Base-by-base conservation (phyloP, 2,329 filamentous ascomycete species). In the Sporothrix euskadiensis region DNA sequence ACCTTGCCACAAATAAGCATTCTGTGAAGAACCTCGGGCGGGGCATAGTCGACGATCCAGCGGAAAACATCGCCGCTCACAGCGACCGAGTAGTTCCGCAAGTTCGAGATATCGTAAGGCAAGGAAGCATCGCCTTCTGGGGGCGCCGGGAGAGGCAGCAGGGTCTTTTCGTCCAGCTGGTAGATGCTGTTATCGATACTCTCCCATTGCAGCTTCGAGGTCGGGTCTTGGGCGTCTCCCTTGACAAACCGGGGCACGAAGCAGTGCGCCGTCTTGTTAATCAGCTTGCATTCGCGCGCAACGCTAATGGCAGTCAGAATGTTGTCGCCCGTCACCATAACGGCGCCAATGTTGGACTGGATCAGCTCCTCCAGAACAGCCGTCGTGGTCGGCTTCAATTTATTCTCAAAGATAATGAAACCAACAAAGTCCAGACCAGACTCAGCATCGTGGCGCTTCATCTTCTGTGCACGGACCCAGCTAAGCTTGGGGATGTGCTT, bases 371-470 rank as follows among this genome's bases (percentile, higher is more conserved):
- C 88, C 35, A 99, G 89, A 47, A 98, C 92, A 1, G 87, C 88
- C 1, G 92, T 88, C 0, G 95, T 98, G 26, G 89, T 94, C 1
- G 93, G 91, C 81, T 99, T 99, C 75, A 99, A 84, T 83, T 99
- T 99, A 83, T 99, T 99, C 83, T 99, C 96, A 78, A 99, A 99
- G 71, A 99, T 91, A 79, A 99, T 98, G 83, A 99, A 99, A 5
- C 96, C 96, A 49, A 94, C 88, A 79, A 99, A 98, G 63, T 95
- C 90, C 12, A 99, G 87, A 44, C 90, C 86, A 3, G 89, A 91
- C 81, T 99, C 96, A 9, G 92, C 94, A 71, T 98, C 92, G 54
- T 90, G 84, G 41, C 96, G 91, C 77, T 90, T 92, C 91, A 98
- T 94, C 83, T 97, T 97, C 79, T 98, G 94, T 7, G 94, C 91